Evolutionary conservation across 2,329 filamentous ascomycete species (phyloP), one percentile per base, ranked within the genome.

Genomic region (Nothopassalora personata): DNA sequence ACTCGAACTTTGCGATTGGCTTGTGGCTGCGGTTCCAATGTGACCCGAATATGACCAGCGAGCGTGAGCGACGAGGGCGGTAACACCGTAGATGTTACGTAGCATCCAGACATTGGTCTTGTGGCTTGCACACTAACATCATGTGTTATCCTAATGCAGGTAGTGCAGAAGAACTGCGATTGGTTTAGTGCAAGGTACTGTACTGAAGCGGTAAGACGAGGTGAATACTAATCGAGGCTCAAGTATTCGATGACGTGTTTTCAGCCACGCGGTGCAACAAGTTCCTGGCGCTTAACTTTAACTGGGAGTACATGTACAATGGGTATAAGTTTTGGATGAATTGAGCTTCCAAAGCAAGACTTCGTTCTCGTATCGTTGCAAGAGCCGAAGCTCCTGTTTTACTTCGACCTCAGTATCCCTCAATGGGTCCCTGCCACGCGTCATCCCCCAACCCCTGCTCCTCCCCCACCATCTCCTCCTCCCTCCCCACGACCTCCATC

Each of bases 401-500:
- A 23, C 23, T 23, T 23, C 23, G 18, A 34, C 33, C 23, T 36
- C 59, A 70, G 58, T 71, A 71, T 6, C 68, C 68, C 48, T 71
- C 68, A 47, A 70, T 66, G 13, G 65, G 66, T 30, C 68, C 68
- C 52, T 62, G 59, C 58, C 61, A 64, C 27, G 47, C 66, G 54
- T 60, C 64, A 19, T 61, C 64, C 31, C 62, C 49, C n/a, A 58
- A 58, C 36, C 63, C 58, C 57, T 66, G 66, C 51, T 66, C 64
- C 4, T 57, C 58, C 34, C 23, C 39, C 43, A 33, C 63, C 60
- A 62, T 33, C 36, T 59, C 60, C 54, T 62, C 62, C 50, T 62
- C 59, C 51, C 54, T 56, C 56, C 56, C 57, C 49, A 51, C 49
- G 70, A 74, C 72, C 60, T 78, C 78, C 76, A 81, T 77, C 71